Base-by-base conservation (phyloP, 2,329 filamentous ascomycete genomes). In the Annulohypoxylon truncatum region DNA sequence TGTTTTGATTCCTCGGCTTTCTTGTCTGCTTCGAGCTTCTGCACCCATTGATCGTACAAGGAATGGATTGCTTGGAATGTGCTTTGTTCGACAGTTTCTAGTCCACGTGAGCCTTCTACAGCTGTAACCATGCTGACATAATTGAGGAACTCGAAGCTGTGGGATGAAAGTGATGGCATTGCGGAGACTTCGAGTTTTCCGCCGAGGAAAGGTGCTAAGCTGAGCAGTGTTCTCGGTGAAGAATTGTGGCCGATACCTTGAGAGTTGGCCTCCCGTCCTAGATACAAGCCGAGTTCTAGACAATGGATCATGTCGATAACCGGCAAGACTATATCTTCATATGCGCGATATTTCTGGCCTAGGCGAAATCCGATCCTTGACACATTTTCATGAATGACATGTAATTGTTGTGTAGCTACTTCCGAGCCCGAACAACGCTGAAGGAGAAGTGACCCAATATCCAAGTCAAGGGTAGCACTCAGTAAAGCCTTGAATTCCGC, bases 251-350 rank as follows among this genome's bases (percentile, higher is more conserved):
- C 10, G 33, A 26, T 29, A 24, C 18, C 51, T 56, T 56, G 60
- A 15, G 26, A 29, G 2, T 69, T 87, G 79, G 71, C 85, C 70
- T 74, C 82, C 73, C 81, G 80, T 57, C 83, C 85, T 35, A 96
- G 79, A 0, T 87, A 90, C 29, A 96, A 79, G 2, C 93, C 94
- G 64, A 97, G 82, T 70, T 91, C 88, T 8, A 98, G 81, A 71
- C 92, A 92, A 62, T 91, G 89, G 44, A 98, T 82, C 68, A 97
- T 91, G 55, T 91, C 92, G 46, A 93, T 84, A 9, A 93, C 85
- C 3, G 93, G 94, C 46, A 87, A 84, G 0, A 91, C 92, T 71
- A 98, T 87, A 75, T 99, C 96, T 66, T 93, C 92, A 73, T 97
- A 98, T 12, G 89, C 89, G 38, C 89, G 86, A 75, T 94, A 96